A percentile compares a stretch with the other conserved stretches of the same genome.
phyloP scores from a whole-genome alignment of 1,284 basidiomycete species.

The Coniferiporia weirii region DNA sequence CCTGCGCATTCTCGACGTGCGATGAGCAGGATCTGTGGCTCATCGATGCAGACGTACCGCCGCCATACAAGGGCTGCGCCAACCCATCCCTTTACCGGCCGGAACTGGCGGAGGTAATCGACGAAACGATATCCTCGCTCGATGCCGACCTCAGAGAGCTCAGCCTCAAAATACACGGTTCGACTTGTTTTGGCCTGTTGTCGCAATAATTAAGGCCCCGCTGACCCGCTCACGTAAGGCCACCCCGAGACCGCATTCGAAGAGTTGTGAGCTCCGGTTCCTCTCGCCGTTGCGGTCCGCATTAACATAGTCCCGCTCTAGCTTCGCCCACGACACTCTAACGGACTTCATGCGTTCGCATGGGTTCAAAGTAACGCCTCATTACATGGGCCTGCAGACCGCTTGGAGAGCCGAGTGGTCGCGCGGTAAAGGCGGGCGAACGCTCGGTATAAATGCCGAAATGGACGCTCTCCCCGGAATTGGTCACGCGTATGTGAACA shows the following conservation, averaged over 20 bases:
- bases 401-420: slow-evolving; percentile 37
- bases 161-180: slow-evolving; percentile 31
- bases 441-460: slow-evolving; percentile 34
- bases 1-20: not conserved
- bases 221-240: slow-evolving; percentile 14
- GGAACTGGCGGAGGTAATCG: slow-evolving; percentile 22
- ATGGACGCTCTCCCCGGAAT: slow-evolving; percentile 36
- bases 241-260: slow-evolving; percentile 26
- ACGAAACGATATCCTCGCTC: slow-evolving; percentile 25
- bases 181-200: not conserved
- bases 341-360: slow-evolving; percentile 27
- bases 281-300: not conserved
- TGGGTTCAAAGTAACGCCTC: slow-evolving; percentile 26
- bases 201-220: not conserved
- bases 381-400: slow-evolving; percentile 29
- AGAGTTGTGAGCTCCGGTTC: slow-evolving; percentile 21
- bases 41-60: not conserved
- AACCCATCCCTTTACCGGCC: not conserved
- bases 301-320: not conserved
- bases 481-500: slow-evolving; percentile 32
- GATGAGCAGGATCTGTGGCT: not conserved
- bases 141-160: slow-evolving; percentile 27
- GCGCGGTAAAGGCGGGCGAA: slow-evolving; percentile 21
- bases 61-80: slow-evolving; percentile 1
- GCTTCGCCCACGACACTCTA: slow-evolving; percentile 28